Percentiles rank a stretch among this genome's conserved stretches.
Conservation (phyloP, 306 rosid genomes). For the Vachellia pachyceras region DNA sequence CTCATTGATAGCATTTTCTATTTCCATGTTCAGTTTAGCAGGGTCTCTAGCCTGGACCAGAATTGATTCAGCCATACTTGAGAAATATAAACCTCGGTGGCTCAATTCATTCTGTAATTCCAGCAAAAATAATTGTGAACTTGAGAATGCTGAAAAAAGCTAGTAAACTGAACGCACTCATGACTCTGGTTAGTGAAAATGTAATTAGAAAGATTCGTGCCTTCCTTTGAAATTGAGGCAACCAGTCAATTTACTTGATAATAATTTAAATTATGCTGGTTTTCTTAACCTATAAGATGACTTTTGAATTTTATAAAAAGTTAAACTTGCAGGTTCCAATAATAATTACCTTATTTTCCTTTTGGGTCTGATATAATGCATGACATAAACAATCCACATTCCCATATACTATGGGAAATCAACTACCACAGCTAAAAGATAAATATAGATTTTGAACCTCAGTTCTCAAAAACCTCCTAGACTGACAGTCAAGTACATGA, state of each 20-base stretch:
- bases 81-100: slow-evolving; percentile 40
- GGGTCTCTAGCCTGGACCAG: slow-evolving; percentile 85
- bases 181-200: slow-evolving; percentile 34
- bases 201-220: slow-evolving; percentile 21
- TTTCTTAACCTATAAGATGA: background rate
- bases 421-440: background rate
- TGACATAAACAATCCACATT: background rate
- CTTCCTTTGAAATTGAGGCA: background rate
- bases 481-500: background rate
- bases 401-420: background rate
- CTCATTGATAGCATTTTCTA: slow-evolving; percentile 58
- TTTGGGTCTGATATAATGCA: slow-evolving; percentile 7
- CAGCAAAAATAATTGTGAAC: slow-evolving; percentile 24
- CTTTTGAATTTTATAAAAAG: no score
- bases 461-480: background rate
- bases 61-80: slow-evolving; percentile 58
- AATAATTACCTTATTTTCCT: no score
- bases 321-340: background rate
- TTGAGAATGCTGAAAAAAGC: slow-evolving; percentile 43
- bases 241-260: background rate
- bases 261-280: background rate
- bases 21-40: slow-evolving; percentile 61
- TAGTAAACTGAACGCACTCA: slow-evolving; percentile 36
- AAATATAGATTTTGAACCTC: background rate
- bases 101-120: slow-evolving; percentile 35